Percentiles rank a stretch among this genome's conserved stretches.
phyloP scores from a whole-genome alignment of 2,329 filamentous ascomycete species.

The Venturia nashicola region DNA sequence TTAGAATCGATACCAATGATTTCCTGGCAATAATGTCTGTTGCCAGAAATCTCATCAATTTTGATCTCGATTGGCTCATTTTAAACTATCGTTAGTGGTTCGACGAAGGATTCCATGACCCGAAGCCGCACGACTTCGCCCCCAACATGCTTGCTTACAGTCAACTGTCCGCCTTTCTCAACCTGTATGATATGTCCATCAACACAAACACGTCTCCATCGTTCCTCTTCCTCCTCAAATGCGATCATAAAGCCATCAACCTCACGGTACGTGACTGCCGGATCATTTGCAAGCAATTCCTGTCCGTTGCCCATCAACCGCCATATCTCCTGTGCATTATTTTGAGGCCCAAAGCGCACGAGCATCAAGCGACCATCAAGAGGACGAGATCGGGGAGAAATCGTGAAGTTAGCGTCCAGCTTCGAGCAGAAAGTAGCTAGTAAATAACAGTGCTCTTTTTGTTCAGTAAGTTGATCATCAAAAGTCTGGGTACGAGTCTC shows the following conservation, averaged over 20 bases:
- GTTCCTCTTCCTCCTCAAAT: constrained; percentile 45
- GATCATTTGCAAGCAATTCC: constrained; percentile 41
- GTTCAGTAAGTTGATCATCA: background rate
- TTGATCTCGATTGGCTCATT: too few species aligned
- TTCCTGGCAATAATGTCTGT: too few species aligned
- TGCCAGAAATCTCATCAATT: too few species aligned
- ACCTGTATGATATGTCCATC: constrained; percentile 79
- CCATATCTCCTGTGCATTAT: constrained; percentile 57
- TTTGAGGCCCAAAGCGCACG: constrained; percentile 56
- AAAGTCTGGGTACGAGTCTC: too few species aligned
- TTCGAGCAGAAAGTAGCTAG: constrained; percentile 67
- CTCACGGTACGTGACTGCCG: constrained; percentile 56
- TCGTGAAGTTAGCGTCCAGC: constrained; percentile 68
- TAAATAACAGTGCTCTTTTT: constrained; percentile 56
- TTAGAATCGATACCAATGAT: too few species aligned
- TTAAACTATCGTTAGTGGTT: too few species aligned
- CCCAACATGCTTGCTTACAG: background rate
- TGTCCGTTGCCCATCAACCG: constrained; percentile 49
- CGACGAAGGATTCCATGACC: background rate
- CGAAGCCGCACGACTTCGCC: background rate
- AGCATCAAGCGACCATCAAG: constrained; percentile 60
- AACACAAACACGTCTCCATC: constrained; percentile 81
- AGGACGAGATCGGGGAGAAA: constrained; percentile 61
- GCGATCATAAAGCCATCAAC: constrained; percentile 52
- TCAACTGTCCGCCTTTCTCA: constrained; percentile 43